Conservation (phyloP, 2,329 filamentous ascomycete species). For the Ploettnerulaceae sp. region DNA sequence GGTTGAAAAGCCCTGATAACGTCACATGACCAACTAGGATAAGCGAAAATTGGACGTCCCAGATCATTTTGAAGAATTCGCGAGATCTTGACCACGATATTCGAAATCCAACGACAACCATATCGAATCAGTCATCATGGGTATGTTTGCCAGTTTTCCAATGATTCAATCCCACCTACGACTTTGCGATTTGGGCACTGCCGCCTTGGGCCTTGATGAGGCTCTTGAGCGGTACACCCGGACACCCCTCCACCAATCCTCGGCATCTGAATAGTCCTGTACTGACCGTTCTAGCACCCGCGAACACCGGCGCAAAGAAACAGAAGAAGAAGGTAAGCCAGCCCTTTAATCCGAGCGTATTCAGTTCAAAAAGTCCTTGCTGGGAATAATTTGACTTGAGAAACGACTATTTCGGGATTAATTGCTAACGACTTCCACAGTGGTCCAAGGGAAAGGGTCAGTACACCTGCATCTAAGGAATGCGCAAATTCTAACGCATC, state of each 20-base stretch:
- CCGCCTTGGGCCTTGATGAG: background rate
- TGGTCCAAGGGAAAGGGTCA: conserved; percentile 61
- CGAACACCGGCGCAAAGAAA: conserved; percentile 67
- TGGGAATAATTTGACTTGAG: background rate
- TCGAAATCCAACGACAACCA: conserved; percentile 16
- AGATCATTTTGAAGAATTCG: background rate
- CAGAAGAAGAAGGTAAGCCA: conserved; percentile 63
- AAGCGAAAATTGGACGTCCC: background rate
- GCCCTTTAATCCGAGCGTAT: background rate
- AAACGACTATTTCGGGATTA: background rate
- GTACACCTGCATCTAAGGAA: conserved; percentile 26
- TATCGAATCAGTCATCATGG: conserved; percentile 19
- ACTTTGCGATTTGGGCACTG: background rate
- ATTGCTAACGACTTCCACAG: conserved; percentile 13
- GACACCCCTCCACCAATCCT: conserved; percentile 1
- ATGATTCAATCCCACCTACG: background rate
- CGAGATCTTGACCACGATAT: conserved; percentile 3
- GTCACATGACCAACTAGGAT: background rate
- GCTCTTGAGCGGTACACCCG: background rate
- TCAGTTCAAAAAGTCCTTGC: background rate
- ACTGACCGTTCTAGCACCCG: conserved; percentile 40
- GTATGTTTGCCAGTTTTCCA: conserved; percentile 11
- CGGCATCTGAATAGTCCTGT: background rate
- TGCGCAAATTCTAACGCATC: conserved; percentile 27
- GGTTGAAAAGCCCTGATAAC: background rate